Conservation (phyloP, 441 rosid genomes). For the Adansonia rubrostipa region DNA sequence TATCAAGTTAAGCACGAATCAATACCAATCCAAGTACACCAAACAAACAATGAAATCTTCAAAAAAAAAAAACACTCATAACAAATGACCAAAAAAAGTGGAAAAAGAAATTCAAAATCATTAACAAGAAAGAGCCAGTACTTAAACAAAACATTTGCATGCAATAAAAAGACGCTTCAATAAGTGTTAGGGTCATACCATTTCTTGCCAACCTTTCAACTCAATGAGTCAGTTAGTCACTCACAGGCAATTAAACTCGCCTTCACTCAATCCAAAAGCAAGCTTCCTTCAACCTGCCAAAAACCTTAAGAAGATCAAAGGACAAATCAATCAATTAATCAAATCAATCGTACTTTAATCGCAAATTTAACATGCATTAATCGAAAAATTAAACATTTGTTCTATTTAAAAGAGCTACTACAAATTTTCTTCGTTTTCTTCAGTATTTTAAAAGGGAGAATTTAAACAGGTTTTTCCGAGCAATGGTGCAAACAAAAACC, state of each 20-base stretch:
- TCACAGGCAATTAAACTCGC: too few species aligned
- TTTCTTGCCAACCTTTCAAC: conserved; percentile 14
- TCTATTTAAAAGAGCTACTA: not conserved
- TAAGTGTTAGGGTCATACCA: conserved; percentile 28
- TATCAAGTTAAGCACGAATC: not conserved
- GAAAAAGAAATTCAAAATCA: not conserved
- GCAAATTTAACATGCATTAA: conserved; percentile 22
- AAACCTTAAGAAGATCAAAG: conserved; percentile 15
- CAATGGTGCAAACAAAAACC: conserved; percentile 12
- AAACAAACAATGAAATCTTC: not conserved
- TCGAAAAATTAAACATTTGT: not conserved
- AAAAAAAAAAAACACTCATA: not conserved
- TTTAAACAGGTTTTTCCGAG: conserved; percentile 4
- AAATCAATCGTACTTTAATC: conserved; percentile 28
- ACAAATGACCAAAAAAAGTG: not conserved
- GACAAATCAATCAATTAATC: not conserved
- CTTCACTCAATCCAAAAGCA: conserved; percentile 1
- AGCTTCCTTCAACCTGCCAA: conserved; percentile 3
- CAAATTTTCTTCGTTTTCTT: conserved; percentile 4
- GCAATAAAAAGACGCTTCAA: conserved; percentile 6
- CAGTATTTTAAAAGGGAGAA: not conserved
- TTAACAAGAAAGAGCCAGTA: not conserved
- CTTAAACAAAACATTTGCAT: conserved; percentile 14
- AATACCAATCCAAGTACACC: not conserved
- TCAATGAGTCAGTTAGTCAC: not conserved